phyloP scores from a whole-genome alignment of 2,329 filamentous ascomycete genomes.

The Fusarium beomiforme region DNA sequence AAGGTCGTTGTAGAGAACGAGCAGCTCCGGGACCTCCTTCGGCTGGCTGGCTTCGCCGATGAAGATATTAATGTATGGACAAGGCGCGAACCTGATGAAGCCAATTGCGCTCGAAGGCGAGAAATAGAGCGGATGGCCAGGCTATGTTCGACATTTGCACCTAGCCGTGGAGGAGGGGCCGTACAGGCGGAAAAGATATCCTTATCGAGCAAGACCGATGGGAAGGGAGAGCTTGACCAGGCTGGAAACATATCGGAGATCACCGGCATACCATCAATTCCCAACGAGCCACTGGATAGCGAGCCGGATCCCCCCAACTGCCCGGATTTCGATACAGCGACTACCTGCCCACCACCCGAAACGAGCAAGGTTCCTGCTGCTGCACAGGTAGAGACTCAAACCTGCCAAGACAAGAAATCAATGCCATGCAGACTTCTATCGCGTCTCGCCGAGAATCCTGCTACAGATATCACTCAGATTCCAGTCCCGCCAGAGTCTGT shows the following conservation, averaged over 20 bases:
- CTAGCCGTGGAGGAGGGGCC: neutral
- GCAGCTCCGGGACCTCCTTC: neutral
- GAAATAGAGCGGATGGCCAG: neutral
- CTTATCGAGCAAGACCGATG: neutral
- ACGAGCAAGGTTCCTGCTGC: neutral
- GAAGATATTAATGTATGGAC: neutral
- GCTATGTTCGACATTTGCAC: neutral
- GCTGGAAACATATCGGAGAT: neutral
- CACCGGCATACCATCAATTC: neutral
- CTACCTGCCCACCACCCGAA: neutral
- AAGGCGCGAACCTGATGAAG: neutral
- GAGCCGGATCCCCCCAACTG: neutral
- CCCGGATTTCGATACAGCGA: neutral
- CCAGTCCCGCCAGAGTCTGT: neutral
- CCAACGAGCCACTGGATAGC: neutral
- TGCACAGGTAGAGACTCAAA: neutral
- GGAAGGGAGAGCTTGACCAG: neutral
- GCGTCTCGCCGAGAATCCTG: neutral
- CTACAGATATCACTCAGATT: neutral
- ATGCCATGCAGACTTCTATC: neutral
- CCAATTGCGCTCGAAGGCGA: neutral
- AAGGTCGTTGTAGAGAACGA: neutral
- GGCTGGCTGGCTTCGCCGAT: neutral
- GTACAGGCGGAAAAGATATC: neutral
- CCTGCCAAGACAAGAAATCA: neutral